Base-by-base conservation (phyloP, 495 filamentous ascomycete genomes). In the Bryoglossum gracile region DNA sequence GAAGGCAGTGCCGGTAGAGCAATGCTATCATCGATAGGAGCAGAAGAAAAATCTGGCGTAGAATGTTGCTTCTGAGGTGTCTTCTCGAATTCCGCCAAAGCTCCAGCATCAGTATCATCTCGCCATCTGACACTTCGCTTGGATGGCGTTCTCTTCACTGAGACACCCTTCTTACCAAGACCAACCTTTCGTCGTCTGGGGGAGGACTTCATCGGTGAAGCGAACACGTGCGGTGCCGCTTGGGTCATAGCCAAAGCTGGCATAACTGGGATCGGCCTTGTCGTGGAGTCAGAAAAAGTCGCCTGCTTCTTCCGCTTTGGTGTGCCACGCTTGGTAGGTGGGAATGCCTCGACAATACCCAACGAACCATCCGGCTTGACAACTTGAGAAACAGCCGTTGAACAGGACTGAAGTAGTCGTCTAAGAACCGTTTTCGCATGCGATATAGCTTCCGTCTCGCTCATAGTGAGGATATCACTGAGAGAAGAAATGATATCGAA, bases 121-220 rank as follows among this genome's bases (percentile, higher is more conserved):
- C 85, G 82, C 94, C 94, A 98, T 45, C 89, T 76, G 11, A 98
- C 92, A 30, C 76, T 78, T 56, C 87, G 73, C 69, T 94, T 92
- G 14, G 74, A 71, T 23, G 80, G 74, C 0, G 70, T 67, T 60
- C 77, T 85, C 69, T 92, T 92, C 71, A 87, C 91, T 23, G 81
- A 76, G 38, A 94, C 76, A 10, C 80, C 78, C 67, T 95, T 98
- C 55, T 84, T 84, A 13, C 74, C 74, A 30, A 76, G 68, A 17
- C 68, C 75, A 40, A 70, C 68, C 63, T 88, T 92, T 43, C 87
- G 80, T 45, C 87, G 81, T 51, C 86, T 78, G 22, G 92, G 94
- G 9, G 89, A 94, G 32, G 75, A 77, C 63, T 86, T 94, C 44
- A 76, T 62, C 5, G 76, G 76, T 0, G 72, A 76, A 2, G 62